Percentiles rank a stretch among this genome's conserved stretches.
phyloP scores from a whole-genome alignment of 75 land plant genomes.

The Chamaecyparis obtusa region DNA sequence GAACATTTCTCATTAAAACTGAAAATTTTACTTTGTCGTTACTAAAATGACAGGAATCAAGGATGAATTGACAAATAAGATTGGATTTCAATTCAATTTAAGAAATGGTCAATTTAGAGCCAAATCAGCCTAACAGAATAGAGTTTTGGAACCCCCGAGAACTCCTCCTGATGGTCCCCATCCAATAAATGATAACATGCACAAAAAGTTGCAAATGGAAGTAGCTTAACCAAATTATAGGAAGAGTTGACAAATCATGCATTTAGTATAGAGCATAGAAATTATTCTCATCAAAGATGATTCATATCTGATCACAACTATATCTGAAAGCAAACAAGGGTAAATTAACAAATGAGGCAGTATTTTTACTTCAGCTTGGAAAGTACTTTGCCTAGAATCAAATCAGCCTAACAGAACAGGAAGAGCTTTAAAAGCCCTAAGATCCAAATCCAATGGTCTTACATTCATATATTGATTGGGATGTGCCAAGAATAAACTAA shows the following conservation, averaged over 20 bases:
- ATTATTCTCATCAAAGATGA: background rate
- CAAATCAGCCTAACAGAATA: background rate
- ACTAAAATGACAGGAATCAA: background rate
- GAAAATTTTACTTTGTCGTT: background rate
- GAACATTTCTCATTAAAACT: background rate
- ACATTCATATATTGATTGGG: background rate
- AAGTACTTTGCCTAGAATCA: background rate
- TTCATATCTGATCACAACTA: background rate
- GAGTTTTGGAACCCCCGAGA: background rate
- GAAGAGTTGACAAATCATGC: background rate
- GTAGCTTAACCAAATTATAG: background rate
- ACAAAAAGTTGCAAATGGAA: no score
- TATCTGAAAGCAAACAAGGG: background rate
- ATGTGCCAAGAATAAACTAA: background rate
- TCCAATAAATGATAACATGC: no score
- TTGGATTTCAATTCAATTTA: background rate
- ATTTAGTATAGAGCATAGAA: background rate
- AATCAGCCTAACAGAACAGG: background rate
- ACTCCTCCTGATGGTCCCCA: no score
- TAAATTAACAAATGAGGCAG: background rate
- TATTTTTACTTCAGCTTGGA: background rate
- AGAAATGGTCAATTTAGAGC: background rate
- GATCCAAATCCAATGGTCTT: background rate
- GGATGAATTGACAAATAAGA: background rate
- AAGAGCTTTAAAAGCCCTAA: background rate